These are phyloP conservation scores for Schizonepeta tenuifolia DNA, from an alignment of 257 asterid genomes.

Conservation along the genomic window DNA sequence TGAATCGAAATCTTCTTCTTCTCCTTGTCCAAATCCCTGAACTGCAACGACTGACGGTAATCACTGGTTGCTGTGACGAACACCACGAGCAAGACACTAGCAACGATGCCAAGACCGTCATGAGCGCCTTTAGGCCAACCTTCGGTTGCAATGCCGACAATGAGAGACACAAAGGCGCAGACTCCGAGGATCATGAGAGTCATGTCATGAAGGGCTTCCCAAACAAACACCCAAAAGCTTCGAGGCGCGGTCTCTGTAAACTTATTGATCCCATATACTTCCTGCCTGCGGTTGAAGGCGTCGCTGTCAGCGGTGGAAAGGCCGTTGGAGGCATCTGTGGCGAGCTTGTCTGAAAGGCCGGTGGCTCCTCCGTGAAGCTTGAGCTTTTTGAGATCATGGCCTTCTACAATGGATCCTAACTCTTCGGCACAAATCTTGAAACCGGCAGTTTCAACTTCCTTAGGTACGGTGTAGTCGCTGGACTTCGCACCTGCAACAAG, in stretches of 20 bases:
- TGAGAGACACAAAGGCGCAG: constrained; percentile 74
- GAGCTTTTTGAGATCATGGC: constrained; percentile 65
- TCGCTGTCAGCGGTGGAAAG: constrained; percentile 45
- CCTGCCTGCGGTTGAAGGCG: constrained; percentile 56
- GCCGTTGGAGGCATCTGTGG: constrained; percentile 55
- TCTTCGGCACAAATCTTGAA: constrained; percentile 78
- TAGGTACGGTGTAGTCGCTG: constrained; percentile 66
- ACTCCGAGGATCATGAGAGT: constrained; percentile 91
- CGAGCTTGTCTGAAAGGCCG: constrained; percentile 64
- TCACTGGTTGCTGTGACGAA: constrained; percentile 90
- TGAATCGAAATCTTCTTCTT: constrained; percentile 85
- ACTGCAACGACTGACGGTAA: constrained; percentile 82
- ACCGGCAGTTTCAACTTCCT: constrained; percentile 73
- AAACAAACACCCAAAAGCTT: constrained; percentile 77
- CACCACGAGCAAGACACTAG: constrained; percentile 79
- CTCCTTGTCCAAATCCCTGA: constrained; percentile 80
- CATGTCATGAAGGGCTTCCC: constrained; percentile 92
- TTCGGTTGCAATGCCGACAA: constrained; percentile 85
- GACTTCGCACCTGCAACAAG: constrained; percentile 51
- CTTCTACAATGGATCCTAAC: constrained; percentile 74
- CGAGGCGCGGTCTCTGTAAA: constrained; percentile 55
- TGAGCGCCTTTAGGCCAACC: constrained; percentile 97
- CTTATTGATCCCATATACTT: constrained; percentile 66
- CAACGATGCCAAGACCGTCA: constrained; percentile 88
- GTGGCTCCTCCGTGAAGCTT: constrained; percentile 70